Conservation (phyloP, 148 eudicot genomes). For the Agrostemma githago region DNA sequence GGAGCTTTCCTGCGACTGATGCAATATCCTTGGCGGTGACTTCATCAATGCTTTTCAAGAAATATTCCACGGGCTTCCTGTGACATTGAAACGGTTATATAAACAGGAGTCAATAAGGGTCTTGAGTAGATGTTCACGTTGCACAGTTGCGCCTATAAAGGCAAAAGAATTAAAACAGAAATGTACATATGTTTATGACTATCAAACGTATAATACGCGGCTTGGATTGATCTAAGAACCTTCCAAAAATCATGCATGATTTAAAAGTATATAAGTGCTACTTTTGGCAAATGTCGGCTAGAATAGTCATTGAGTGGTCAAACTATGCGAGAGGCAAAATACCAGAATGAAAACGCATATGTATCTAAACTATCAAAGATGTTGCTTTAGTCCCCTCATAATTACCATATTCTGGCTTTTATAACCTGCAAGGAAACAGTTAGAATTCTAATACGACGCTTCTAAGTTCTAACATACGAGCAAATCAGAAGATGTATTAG, state of each 20-base stretch:
- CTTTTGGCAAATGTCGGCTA: background rate
- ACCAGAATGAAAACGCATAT: no score
- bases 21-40: constrained; percentile 61
- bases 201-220: background rate
- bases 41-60: constrained; percentile 63
- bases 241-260: no score
- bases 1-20: constrained; percentile 49
- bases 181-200: background rate
- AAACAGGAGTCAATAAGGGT: background rate
- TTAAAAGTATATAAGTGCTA: background rate
- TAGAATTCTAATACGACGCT: no score
- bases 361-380: no score
- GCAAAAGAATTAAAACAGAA: background rate
- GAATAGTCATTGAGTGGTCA: no score
- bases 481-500: no score
- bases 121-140: background rate
- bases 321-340: background rate
- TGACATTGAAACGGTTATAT: background rate
- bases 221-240: background rate
- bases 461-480: no score
- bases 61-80: constrained; percentile 81
- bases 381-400: no score
- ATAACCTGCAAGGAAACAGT: no score
- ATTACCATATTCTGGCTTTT: no score
- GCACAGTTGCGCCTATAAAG: background rate